Evolutionary conservation across 1,284 basidiomycete species (phyloP), one percentile per base, ranked within the genome.

Genomic region (Cryptococcus sp.): DNA sequence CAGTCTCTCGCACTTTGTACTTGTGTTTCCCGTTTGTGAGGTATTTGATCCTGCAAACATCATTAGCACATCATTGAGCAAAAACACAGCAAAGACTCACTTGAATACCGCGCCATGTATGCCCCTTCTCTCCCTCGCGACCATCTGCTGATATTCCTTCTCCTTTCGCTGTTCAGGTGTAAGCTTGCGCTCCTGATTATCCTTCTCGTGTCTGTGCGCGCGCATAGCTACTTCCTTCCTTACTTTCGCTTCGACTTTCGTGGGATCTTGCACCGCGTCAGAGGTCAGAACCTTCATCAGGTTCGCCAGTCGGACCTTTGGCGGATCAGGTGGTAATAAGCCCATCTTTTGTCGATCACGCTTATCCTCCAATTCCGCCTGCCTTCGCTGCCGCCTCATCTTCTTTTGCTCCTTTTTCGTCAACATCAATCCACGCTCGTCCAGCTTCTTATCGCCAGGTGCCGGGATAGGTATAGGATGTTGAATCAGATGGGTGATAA

Each of bases 351-450:
- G 90, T 27, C 93, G 84, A 75, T 99, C 96, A 60, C 92, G 86
- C 78, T 95, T 94, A 78, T 99, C 95, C 78, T 96, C 89, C 60
- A 95, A 79, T 70, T 94, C 93, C 13, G 89, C 90, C 67, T 91
- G 88, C 40, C 95, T 84, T 50, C 90, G 83, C 73, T 94, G 86
- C 73, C 91, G 88, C 61, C 95, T 82, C 86, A 97, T 89, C 84
- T 99, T 99, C 86, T 95, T 96, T 83, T 90, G 88, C 77, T 99
- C 95, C 85, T 89, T 93, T 79, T 88, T 90, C 5, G 93, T 97
- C 66, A 96, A 79, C 84, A 91, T 95, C 62, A 96, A 78, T 1
- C 90, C 89, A 70, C 93, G 91, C 52, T 90, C 78, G 17, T 82
- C 83, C 5, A 85, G 82, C 67, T 88, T 86, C 72, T 86, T 86